Conservation (phyloP, 2,329 filamentous ascomycete genomes). For the Aurifilum marmelostoma region DNA sequence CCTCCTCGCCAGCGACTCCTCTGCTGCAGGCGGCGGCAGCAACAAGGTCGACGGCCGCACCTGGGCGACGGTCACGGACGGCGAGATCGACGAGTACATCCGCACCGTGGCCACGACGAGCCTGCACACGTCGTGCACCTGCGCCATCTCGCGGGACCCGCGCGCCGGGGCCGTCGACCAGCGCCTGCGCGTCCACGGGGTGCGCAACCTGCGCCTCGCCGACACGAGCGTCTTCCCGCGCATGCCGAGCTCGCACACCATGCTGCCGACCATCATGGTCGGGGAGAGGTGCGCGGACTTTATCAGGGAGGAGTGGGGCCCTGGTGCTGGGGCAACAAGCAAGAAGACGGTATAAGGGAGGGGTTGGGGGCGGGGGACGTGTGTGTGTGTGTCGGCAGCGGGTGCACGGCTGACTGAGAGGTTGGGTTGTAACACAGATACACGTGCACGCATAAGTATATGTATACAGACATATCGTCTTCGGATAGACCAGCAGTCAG, state of each 20-base stretch:
- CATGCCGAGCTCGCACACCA: constrained; percentile 37
- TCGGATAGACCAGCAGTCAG: too few relatives aligned
- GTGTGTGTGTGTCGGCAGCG: too few relatives aligned
- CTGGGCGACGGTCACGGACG: constrained; percentile 37
- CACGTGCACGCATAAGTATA: too few relatives aligned
- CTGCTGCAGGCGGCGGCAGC: not conserved
- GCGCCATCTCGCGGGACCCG: constrained; percentile 39
- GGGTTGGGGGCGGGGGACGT: too few relatives aligned
- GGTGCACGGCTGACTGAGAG: too few relatives aligned
- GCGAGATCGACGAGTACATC: constrained; percentile 38
- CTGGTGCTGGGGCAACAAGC: not conserved
- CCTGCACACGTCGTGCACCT: constrained; percentile 47
- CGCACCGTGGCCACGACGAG: constrained; percentile 30
- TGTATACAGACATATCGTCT: too few relatives aligned
- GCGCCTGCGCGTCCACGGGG: constrained; percentile 33
- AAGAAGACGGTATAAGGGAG: not conserved
- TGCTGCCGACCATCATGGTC: constrained; percentile 38
- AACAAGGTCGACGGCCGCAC: constrained; percentile 10
- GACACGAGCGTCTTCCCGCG: constrained; percentile 39
- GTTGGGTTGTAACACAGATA: too few relatives aligned
- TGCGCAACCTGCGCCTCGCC: constrained; percentile 32
- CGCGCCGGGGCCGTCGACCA: constrained; percentile 34
- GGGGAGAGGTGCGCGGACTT: constrained; percentile 40
- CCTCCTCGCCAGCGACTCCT: not conserved
- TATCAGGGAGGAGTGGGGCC: constrained; percentile 31